Conservation (phyloP, 2,329 filamentous ascomycete species). For the Alternaria triticina region DNA sequence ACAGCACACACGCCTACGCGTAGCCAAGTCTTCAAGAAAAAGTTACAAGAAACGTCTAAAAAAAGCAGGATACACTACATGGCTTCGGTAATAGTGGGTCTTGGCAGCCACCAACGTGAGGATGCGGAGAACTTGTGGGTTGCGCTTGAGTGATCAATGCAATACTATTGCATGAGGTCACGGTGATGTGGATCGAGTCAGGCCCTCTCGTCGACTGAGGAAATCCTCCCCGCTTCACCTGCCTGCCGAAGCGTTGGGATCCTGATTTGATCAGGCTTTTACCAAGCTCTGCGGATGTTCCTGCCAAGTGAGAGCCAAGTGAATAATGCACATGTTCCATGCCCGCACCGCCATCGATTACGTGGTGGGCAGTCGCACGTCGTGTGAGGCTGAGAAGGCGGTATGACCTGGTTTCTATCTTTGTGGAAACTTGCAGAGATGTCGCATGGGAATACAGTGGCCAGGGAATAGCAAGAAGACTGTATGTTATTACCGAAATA, state of each 20-base stretch:
- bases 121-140: not conserved
- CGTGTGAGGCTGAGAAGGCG: not conserved
- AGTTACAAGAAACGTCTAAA: not conserved
- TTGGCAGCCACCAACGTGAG: not conserved
- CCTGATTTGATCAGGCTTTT: not conserved
- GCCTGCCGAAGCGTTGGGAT: not conserved
- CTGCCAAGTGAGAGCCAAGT: not conserved
- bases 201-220: not conserved
- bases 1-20: conserved; percentile 1
- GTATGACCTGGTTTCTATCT: not conserved
- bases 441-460: not conserved
- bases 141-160: not conserved
- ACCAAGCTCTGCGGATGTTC: conserved; percentile 2
- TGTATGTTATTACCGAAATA: not conserved
- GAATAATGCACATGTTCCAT: not conserved
- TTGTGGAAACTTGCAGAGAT: not conserved
- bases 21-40: not conserved
- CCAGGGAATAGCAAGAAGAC: not conserved
- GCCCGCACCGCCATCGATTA: not conserved
- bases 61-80: not conserved
- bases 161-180: not conserved
- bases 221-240: not conserved
- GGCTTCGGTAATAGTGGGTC: not conserved
- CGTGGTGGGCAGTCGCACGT: not conserved
- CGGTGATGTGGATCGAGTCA: not conserved